Conservation (phyloP, 306 rosid genomes). For the Medicago arabica region DNA sequence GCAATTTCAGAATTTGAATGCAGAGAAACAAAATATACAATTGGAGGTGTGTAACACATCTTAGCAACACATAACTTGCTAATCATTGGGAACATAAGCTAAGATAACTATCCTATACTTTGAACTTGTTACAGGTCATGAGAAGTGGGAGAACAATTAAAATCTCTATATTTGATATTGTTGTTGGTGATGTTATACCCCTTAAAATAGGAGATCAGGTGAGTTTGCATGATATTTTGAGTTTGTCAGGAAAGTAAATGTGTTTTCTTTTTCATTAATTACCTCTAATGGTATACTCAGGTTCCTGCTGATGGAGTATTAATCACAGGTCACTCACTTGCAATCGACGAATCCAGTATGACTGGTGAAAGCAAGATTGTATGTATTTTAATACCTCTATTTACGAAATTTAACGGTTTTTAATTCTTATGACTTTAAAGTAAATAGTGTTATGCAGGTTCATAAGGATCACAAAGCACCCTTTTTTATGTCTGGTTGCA, state of each 20-base stretch:
- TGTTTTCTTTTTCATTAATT: slow-evolving; percentile 21
- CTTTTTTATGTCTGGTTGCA: slow-evolving; percentile 98
- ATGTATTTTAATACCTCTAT: slow-evolving; percentile 46
- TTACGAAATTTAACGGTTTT: slow-evolving; percentile 28
- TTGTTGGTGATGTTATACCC: slow-evolving; percentile 97
- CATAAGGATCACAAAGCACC: slow-evolving; percentile 85
- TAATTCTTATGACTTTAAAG: slow-evolving; percentile 46
- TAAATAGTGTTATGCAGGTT: slow-evolving; percentile 64
- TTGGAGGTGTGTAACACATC: slow-evolving; percentile 72
- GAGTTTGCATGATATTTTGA: slow-evolving; percentile 40
- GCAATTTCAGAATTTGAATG: slow-evolving; percentile 89
- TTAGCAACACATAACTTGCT: slow-evolving; percentile 4
- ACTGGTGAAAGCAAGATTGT: slow-evolving; percentile 99
- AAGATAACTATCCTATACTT: slow-evolving; percentile 23
- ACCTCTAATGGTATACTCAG: slow-evolving; percentile 47
- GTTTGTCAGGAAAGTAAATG: slow-evolving; percentile 25
- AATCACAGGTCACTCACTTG: slow-evolving; percentile 83
- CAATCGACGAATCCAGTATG: slow-evolving; percentile 98
- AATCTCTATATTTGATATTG: slow-evolving; percentile 86
- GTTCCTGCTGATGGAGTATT: slow-evolving; percentile 97
- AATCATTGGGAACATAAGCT: slow-evolving; percentile 35
- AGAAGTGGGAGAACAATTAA: slow-evolving; percentile 83
- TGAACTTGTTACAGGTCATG: slow-evolving; percentile 64
- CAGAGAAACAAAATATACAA: slow-evolving; percentile 88
- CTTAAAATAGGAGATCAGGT: slow-evolving; percentile 98